Base-by-base conservation (phyloP, 495 filamentous ascomycete genomes). In the Lasiosphaeria hispida region DNA sequence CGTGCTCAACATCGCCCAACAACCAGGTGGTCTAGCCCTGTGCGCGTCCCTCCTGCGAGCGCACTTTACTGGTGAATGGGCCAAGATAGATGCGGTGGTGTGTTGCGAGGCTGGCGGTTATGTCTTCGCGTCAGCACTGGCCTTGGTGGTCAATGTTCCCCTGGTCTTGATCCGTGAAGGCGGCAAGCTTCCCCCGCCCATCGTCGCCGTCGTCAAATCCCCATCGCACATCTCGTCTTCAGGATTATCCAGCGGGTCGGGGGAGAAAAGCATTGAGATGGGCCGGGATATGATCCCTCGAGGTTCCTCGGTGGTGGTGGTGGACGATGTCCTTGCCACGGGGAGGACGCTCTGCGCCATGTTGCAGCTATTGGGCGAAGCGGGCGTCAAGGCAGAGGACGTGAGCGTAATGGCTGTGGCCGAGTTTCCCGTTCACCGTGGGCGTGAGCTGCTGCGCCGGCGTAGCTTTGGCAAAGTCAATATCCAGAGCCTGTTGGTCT, bases 301-400 rank as follows among this genome's bases (percentile, higher is more conserved):
- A 40, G 77, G 70, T 19, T 71, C 70, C 14, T 74, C 75, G 43
- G 79, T 87, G 14, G 70, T 87, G 57, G 77, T 88, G 7, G 75
- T 88, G 44, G 84, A 88, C 66, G 84, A 88, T 72, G 83, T 86
- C 53, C 78, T 87, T 61, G 76, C 83, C 37, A 83, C 81, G 33
- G 84, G 83, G 50, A 58, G 75, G 61, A 87, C 84, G 50, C 78
- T 87, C 63, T 83, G 76, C 68, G 81, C 79, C 41, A 74, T 85
- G 37, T 61, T 88, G 58, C 64, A 77, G 62, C 69, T 86, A 30
- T 68, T 88, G 53, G 44, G 57, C 10, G 56, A 82, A 64, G 75
- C 70, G 68, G 75, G 77, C 19, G 63, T 85, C 41, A 23, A 45
- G 36, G 38, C 63, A 9, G 72, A 81, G 50, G 45, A 78, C 67